A percentile compares a stretch with the other conserved stretches of the same genome.
These are phyloP conservation scores for Calonectria naviculata DNA, from an alignment of 2,329 filamentous ascomycete species.

Conservation along the genomic window DNA sequence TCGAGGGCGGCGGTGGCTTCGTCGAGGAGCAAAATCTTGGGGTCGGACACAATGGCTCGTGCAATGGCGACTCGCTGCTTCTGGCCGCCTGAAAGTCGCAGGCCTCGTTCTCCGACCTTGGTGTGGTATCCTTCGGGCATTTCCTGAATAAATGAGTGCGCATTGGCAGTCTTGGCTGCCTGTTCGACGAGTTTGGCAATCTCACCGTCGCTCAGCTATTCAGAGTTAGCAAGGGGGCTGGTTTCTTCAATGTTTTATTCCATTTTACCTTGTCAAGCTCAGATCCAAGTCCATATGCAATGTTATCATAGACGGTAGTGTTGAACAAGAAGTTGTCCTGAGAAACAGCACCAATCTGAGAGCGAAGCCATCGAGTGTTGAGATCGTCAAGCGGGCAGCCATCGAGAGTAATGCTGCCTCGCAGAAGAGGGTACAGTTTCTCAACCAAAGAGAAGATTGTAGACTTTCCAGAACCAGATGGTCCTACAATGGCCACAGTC, in stretches of 20 bases:
- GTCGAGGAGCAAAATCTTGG: slow-evolving; percentile 85
- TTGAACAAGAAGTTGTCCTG: slow-evolving; percentile 13
- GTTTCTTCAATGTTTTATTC: not conserved
- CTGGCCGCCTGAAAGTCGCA: slow-evolving; percentile 88
- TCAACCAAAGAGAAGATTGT: slow-evolving; percentile 6
- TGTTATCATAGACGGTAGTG: not conserved
- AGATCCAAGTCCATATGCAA: not conserved
- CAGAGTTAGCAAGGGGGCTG: not conserved
- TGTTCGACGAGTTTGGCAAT: not conserved
- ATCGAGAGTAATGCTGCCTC: slow-evolving; percentile 1
- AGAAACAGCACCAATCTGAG: not conserved
- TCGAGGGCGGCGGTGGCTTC: slow-evolving; percentile 85
- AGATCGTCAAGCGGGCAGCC: slow-evolving; percentile 1
- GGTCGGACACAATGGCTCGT: slow-evolving; percentile 88
- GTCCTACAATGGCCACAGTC: slow-evolving; percentile 8
- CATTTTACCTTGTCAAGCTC: not conserved
- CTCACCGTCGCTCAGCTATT: not conserved
- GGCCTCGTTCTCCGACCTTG: slow-evolving; percentile 86
- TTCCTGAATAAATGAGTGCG: slow-evolving; percentile 75
- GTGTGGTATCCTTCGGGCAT: slow-evolving; percentile 89
- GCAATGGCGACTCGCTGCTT: slow-evolving; percentile 96
- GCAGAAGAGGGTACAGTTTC: not conserved
- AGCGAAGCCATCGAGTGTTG: slow-evolving; percentile 8
- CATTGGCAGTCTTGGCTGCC: slow-evolving; percentile 1
- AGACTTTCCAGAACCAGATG: slow-evolving; percentile 11